phyloP scores from a whole-genome alignment of 2,329 filamentous ascomycete genomes.

The Alternaria panax region DNA sequence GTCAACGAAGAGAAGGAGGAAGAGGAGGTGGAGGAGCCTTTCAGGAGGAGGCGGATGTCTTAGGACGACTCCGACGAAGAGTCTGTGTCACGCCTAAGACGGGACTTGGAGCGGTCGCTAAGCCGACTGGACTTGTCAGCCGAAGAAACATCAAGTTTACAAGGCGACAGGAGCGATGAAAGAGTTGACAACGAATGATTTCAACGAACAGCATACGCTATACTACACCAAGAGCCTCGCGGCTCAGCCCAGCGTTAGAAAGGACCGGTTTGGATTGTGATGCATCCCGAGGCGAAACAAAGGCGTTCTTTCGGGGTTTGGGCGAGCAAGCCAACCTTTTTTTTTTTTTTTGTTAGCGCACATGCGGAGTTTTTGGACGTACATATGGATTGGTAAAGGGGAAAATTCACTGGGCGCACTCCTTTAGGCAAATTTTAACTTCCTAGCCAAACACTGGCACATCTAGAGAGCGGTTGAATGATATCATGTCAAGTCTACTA shows the following conservation, averaged over 20 bases:
- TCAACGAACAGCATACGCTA: neutral
- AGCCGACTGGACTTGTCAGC: conserved; percentile 6
- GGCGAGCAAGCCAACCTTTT: neutral
- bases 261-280: conserved; percentile 6
- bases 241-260: neutral
- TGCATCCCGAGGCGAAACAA: conserved; percentile 9
- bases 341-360: neutral
- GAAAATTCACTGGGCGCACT: neutral
- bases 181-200: neutral
- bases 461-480: neutral
- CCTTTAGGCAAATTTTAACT: conserved; percentile 3
- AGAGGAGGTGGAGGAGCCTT: conserved; percentile 29
- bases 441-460: neutral
- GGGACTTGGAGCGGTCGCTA: conserved; percentile 20
- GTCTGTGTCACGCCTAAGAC: conserved; percentile 15
- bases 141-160: neutral
- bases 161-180: neutral
- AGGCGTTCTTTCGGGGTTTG: conserved; percentile 8
- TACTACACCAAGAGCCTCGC: conserved; percentile 2
- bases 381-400: conserved; percentile 1
- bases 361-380: conserved; percentile 13
- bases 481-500: neutral
- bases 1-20: conserved; percentile 67
- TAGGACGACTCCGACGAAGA: conserved; percentile 26
- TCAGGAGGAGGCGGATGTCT: conserved; percentile 33